These are phyloP conservation scores for Spencermartinsiella europaea DNA, from an alignment of 805 yeast genomes.

Conservation along the genomic window DNA sequence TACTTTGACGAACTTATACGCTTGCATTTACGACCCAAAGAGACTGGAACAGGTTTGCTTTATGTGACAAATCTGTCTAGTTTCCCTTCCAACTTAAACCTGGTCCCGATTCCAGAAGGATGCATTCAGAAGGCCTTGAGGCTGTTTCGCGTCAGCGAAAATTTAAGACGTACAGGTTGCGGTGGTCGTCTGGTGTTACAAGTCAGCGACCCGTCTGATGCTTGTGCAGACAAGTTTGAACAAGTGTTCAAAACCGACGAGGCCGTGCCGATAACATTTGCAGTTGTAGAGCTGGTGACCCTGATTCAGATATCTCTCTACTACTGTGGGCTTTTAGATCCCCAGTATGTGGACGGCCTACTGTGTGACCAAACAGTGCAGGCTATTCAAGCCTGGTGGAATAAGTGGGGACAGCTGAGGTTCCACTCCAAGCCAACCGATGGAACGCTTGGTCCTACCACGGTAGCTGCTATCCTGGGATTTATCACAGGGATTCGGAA, in stretches of 20 bases:
- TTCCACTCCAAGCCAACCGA: conserved; percentile 38
- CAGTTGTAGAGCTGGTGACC: conserved; percentile 68
- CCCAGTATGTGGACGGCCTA: conserved; percentile 74
- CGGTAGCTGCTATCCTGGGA: conserved; percentile 78
- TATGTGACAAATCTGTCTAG: conserved; percentile 81
- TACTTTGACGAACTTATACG: conserved; percentile 62
- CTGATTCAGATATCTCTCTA: conserved; percentile 70
- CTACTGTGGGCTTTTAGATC: conserved; percentile 69
- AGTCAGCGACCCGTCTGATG: conserved; percentile 65
- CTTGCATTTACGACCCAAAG: conserved; percentile 66
- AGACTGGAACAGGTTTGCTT: conserved; percentile 53
- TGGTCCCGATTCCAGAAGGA: conserved; percentile 56
- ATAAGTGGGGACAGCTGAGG: conserved; percentile 47
- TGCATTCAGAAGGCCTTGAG: conserved; percentile 42
- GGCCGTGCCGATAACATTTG: conserved; percentile 52
- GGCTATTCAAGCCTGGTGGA: conserved; percentile 82
- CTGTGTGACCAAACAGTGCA: conserved; percentile 71
- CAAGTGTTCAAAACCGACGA: conserved; percentile 57
- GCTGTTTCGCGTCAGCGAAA: conserved; percentile 65
- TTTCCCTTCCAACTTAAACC: conserved; percentile 66
- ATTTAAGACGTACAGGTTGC: conserved; percentile 72
- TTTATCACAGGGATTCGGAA: conserved; percentile 62
- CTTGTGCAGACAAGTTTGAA: conserved; percentile 75
- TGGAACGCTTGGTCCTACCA: conserved; percentile 55
- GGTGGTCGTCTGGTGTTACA: conserved; percentile 79